Percentiles rank a stretch among this genome's conserved stretches.
phyloP scores from a whole-genome alignment of 2,329 filamentous ascomycete genomes.

The Daldinia sp. region DNA sequence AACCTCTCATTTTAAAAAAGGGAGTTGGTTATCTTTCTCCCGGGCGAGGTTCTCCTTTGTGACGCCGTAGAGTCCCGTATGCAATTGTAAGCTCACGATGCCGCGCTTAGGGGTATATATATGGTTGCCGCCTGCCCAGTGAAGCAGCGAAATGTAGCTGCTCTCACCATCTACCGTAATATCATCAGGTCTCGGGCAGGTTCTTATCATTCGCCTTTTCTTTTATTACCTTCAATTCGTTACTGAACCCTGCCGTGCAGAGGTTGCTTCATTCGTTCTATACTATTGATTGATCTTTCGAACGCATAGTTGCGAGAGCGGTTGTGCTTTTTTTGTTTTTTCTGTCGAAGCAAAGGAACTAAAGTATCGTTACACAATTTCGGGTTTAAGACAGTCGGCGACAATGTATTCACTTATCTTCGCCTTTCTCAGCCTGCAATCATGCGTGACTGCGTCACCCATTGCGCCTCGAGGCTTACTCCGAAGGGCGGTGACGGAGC shows the following conservation, averaged over 20 bases:
- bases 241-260: conserved; percentile 23
- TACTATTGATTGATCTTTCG: background rate
- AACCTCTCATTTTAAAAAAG: conserved; percentile 39
- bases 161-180: background rate
- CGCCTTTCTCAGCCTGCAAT: conserved; percentile 23
- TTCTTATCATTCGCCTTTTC: conserved; percentile 12
- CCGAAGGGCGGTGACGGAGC: conserved; percentile 45
- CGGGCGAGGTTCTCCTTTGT: conserved; percentile 2
- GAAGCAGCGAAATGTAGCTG: conserved; percentile 1
- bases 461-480: conserved; percentile 3
- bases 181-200: conserved; percentile 1
- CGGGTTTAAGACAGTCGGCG: background rate
- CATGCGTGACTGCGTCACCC: conserved; percentile 24
- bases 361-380: background rate
- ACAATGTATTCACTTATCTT: conserved; percentile 26
- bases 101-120: background rate
- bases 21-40: conserved; percentile 22
- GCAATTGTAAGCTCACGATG: conserved; percentile 9
- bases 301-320: background rate
- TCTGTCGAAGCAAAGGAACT: background rate
- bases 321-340: background rate
- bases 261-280: conserved; percentile 17
- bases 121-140: conserved; percentile 1
- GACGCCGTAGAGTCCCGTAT: conserved; percentile 2
- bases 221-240: background rate